A percentile compares a stretch with the other conserved stretches of the same genome.
Conservation (phyloP, 1,139 yeast genomes). For the Arxiozyma heterogenica region DNA sequence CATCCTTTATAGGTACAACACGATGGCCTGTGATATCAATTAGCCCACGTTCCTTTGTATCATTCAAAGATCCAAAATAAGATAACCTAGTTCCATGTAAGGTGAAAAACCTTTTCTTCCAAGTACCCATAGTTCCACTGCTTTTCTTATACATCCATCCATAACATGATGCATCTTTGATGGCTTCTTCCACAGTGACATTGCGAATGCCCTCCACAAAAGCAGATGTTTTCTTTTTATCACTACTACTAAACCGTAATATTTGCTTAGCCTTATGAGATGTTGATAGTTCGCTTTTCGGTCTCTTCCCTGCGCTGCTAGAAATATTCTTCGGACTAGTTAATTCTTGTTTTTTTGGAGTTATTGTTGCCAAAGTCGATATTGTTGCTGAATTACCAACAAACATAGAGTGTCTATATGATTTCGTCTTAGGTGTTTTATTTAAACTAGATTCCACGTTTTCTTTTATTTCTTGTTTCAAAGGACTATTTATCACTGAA, state of each 20-base stretch:
- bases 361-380: neutral
- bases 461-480: conserved; percentile 6
- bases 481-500: conserved; percentile 8
- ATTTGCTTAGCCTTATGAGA: conserved; percentile 1
- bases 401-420: conserved; percentile 3
- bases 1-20: conserved; percentile 64
- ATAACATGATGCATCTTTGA: conserved; percentile 61
- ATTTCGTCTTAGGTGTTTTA: neutral
- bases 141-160: conserved; percentile 98
- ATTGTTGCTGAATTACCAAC: conserved; percentile 3
- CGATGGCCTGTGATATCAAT: conserved; percentile 94
- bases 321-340: neutral
- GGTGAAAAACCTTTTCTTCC: conserved; percentile 87
- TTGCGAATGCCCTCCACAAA: conserved; percentile 84
- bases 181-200: conserved; percentile 72
- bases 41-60: conserved; percentile 76
- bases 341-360: neutral
- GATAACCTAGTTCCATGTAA: conserved; percentile 89
- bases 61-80: conserved; percentile 69
- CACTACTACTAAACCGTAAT: neutral
- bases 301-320: neutral
- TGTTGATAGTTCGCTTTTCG: conserved; percentile 2
- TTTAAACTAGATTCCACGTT: neutral
- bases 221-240: conserved; percentile 68
- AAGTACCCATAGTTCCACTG: conserved; percentile 67